Evolutionary conservation across 2,329 filamentous ascomycete genomes (phyloP).

Genomic region (Leptosphaerulina australis): DNA sequence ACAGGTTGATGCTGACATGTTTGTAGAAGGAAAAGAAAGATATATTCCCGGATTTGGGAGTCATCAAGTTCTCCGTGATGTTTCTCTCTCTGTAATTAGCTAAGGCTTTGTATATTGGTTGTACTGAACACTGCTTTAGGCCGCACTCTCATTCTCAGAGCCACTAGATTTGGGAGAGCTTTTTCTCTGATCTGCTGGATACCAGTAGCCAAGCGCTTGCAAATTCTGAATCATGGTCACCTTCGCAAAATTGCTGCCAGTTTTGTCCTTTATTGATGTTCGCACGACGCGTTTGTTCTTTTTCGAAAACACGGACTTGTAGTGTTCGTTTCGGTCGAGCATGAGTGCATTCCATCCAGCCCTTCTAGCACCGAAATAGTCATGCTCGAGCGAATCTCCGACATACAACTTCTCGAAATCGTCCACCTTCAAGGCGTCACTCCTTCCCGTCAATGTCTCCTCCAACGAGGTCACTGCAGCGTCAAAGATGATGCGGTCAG

Average conservation of each 20-base stretch:
- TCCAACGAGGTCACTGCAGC: conserved; percentile 57
- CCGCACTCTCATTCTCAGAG: neutral
- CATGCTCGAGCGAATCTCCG: conserved; percentile 61
- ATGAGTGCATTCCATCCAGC: conserved; percentile 58
- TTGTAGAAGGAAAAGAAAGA: neutral
- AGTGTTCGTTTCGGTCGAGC: conserved; percentile 44
- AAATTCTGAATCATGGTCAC: conserved; percentile 1
- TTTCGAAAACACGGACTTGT: neutral
- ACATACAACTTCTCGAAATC: conserved; percentile 57
- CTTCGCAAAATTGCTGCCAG: neutral
- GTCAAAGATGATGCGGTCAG: conserved; percentile 61
- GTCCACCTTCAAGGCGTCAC: conserved; percentile 6
- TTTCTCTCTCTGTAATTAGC: neutral
- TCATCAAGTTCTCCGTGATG: neutral
- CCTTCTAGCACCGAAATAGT: conserved; percentile 55
- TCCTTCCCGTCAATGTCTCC: conserved; percentile 35
- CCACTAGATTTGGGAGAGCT: neutral
- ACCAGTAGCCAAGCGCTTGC: neutral
- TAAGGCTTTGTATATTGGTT: neutral
- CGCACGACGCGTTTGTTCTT: neutral
- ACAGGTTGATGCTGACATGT: neutral
- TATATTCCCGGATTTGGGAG: neutral
- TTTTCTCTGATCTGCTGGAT: neutral
- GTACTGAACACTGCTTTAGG: neutral
- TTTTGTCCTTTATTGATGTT: neutral